phyloP scores from a whole-genome alignment of 495 filamentous ascomycete genomes.

The Gamarada debralockiae region DNA sequence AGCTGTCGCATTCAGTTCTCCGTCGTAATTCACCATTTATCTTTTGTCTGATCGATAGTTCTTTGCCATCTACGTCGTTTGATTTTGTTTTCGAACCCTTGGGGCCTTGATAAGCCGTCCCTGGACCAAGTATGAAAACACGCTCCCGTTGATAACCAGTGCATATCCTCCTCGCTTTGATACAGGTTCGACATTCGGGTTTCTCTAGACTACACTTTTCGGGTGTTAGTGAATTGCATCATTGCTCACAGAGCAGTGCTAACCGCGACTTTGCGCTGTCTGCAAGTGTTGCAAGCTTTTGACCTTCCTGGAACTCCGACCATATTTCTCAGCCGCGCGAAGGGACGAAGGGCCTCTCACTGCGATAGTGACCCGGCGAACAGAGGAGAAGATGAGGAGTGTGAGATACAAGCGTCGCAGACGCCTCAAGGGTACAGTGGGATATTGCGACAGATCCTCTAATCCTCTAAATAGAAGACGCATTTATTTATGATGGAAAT shows the following conservation, averaged over 20 bases:
- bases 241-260: conserved; percentile 3
- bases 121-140: conserved; percentile 29
- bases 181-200: conserved; percentile 34
- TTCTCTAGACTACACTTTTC: conserved; percentile 34
- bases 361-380: not conserved
- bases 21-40: too few relatives aligned
- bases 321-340: conserved; percentile 28
- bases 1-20: too few relatives aligned
- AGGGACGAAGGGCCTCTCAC: not conserved
- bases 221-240: not conserved
- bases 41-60: conserved; percentile 1
- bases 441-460: too few relatives aligned
- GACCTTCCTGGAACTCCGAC: conserved; percentile 44
- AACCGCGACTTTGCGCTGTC: conserved; percentile 37
- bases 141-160: conserved; percentile 33
- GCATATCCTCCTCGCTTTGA: conserved; percentile 33
- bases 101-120: conserved; percentile 6
- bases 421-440: too few relatives aligned
- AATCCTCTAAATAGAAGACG: too few relatives aligned
- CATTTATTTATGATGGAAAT: too few relatives aligned
- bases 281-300: conserved; percentile 43
- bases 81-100: not conserved
- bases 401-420: too few relatives aligned
- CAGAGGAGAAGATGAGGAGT: not conserved
- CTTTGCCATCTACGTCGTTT: not conserved